These are phyloP conservation scores for Beauveria pseudobassiana DNA, from an alignment of 2,329 filamentous ascomycete genomes.

Conservation along the genomic window DNA sequence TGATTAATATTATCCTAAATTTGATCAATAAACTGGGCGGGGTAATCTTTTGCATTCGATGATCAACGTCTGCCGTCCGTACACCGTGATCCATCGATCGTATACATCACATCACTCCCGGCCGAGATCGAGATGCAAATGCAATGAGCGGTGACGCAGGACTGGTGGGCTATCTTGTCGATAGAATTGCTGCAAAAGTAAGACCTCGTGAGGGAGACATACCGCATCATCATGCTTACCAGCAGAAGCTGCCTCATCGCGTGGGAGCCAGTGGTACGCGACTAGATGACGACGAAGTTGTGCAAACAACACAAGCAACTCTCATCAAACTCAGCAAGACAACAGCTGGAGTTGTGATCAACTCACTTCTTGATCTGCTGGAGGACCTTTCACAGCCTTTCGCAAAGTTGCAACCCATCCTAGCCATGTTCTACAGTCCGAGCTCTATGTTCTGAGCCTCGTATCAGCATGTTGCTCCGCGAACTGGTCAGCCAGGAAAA, in stretches of 20 bases:
- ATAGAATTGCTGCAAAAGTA: slow-evolving; percentile 54
- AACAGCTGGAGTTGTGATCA: slow-evolving; percentile 46
- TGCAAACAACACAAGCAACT: slow-evolving; percentile 52
- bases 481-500: slow-evolving; percentile 42
- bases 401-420: slow-evolving; percentile 45
- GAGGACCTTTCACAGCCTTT: slow-evolving; percentile 52
- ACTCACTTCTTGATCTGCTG: slow-evolving; percentile 48
- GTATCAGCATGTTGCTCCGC: slow-evolving; percentile 58
- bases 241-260: slow-evolving; percentile 50
- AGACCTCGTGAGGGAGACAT: slow-evolving; percentile 13
- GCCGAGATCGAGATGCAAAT: slow-evolving; percentile 2
- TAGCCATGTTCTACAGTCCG: slow-evolving; percentile 53
- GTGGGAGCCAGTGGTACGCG: slow-evolving; percentile 51
- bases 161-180: slow-evolving; percentile 50
- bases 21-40: no score
- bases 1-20: no score
- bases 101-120: neutral
- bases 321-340: slow-evolving; percentile 52
- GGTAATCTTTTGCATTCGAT: no score
- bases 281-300: slow-evolving; percentile 53
- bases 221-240: neutral
- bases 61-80: neutral
- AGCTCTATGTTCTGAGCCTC: slow-evolving; percentile 56
- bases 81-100: neutral
- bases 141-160: slow-evolving; percentile 48